Evolutionary conservation across 1,284 basidiomycete genomes (phyloP), one percentile per base, ranked within the genome.

Genomic region (Ceratobasidium papillatum): DNA sequence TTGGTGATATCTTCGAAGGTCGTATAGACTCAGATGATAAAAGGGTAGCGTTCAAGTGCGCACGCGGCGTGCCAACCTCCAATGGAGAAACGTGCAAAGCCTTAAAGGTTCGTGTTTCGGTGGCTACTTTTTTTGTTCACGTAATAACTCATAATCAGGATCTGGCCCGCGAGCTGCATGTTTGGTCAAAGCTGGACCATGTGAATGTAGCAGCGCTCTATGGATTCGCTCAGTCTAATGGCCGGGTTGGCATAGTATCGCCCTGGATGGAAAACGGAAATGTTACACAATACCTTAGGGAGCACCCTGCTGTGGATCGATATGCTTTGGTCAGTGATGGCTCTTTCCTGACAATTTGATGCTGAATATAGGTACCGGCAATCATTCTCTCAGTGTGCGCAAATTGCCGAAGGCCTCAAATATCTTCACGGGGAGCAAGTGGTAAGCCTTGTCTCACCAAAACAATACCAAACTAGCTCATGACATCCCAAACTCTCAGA

Each of bases 251-350:
- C 3, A 62, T 62, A 34, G 59, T 62, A 19, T 62, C 59, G 1
- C 36, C 34, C 17, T 62, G 59, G 59, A 62, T 62, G 59, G 59
- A 34, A n/a, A 41, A 62, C 41, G 59, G 59, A n/a, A 62, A 62
- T 27, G 12, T 62, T 3, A 5, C 11, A 9, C 17, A 62, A 22
- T 62, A 62, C 25, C 30, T 62, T 2, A 3, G 14, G 22, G 41
- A 14, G 4, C 14, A 43, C 32, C 59, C 59, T 22, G 5, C 11
- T 3, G 59, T 62, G 9, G 36, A 62, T 32, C 32, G 59, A 25
- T 38, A 62, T 11, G 3, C 11, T 7, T 38, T 62, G 36, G 59
- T 62, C 4, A 36, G 59, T 62, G n/a, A 12, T 43, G 41, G 3
- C n/a, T 4, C 47, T 49, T 9, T 49, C 11, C 19, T 49, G 5